Evolutionary conservation across 2,329 filamentous ascomycete species (phyloP), one percentile per base, ranked within the genome.

Genomic region (Arthrobotrys entomopaga): DNA sequence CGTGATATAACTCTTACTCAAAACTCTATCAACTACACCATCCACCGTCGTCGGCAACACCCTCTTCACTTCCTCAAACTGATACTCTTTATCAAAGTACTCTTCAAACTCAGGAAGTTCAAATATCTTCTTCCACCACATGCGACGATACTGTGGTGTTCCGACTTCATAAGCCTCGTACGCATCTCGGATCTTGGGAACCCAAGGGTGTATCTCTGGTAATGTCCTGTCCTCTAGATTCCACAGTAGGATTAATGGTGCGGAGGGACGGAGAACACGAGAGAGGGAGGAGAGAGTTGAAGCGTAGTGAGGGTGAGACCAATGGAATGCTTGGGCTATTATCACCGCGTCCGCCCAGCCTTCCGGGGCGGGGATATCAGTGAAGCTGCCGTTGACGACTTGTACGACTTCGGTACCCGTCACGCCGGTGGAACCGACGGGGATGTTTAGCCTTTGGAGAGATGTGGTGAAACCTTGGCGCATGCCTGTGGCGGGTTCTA

Each of bases 1-100:
- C 3, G 71, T 75, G 19, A 75, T 75, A 65, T 75, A 75, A 34
- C 71, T 75, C 56, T 75, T 75, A 40, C 65, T 70, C 24, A 70
- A 20, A n/a, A 70, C 64, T 20, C 65, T 40, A 15, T 60, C 34
- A 2, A 75, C 65, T 22, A 75, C 71, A 2, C 10, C 58, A 13
- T 75, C 24, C 13, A 49, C 71, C 7, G 71, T 70, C 20, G 65
- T 64, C 24, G 64, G 53, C 15, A 75, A n/a, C 8, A 46, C 50
- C 38, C 71, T 24, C 24, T 70, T 61, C 5, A 49, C 20, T 26
- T 61, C 48, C 10, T 26, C 29, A 22, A 38, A 53, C 46, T 75
- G 40, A 34, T 50, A 54, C 1, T 58, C 24, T n/a, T 15, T 5
- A 24, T 64, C 38, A 40, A 65, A 75, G 10, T 15, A 38, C 1